Percentiles rank a stretch among this genome's conserved stretches.
These are phyloP conservation scores for Xylaria multiplex DNA, from an alignment of 2,329 filamentous ascomycete genomes.

Conservation along the genomic window DNA sequence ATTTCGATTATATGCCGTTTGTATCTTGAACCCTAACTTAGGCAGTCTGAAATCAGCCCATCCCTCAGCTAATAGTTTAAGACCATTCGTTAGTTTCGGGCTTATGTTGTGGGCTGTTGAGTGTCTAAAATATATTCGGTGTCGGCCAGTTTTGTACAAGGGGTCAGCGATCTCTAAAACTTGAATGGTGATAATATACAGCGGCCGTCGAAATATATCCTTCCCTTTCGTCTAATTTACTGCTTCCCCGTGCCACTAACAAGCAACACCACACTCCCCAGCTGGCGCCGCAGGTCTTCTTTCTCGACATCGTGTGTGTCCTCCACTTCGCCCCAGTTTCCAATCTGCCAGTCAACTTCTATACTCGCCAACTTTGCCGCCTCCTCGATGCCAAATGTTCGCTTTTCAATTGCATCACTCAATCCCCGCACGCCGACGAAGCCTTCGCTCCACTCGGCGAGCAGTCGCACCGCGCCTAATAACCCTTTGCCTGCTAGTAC, in stretches of 20 bases:
- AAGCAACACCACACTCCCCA: conserved; percentile 86
- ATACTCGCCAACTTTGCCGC: conserved; percentile 80
- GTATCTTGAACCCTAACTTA: not conserved
- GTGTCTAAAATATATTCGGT: not conserved
- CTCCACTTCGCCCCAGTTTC: conserved; percentile 95
- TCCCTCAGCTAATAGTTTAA: not conserved
- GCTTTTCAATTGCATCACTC: conserved; percentile 48
- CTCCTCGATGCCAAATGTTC: conserved; percentile 80
- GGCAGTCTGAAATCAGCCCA: not conserved
- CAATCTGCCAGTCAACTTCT: conserved; percentile 90
- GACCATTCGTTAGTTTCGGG: no score
- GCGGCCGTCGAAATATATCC: not conserved
- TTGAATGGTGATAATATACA: conserved; percentile 22
- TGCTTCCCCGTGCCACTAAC: conserved; percentile 68
- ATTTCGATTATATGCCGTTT: not conserved
- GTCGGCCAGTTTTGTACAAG: conserved; percentile 10
- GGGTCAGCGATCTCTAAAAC: not conserved
- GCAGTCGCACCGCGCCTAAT: conserved; percentile 76
- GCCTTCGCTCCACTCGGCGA: conserved; percentile 89
- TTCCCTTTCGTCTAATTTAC: not conserved
- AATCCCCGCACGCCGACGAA: conserved; percentile 60
- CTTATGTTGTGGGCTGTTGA: not conserved
- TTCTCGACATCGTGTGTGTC: conserved; percentile 97
- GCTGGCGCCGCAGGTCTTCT: conserved; percentile 86
- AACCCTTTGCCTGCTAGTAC: conserved; percentile 89